phyloP scores from a whole-genome alignment of 768 basidiomycete genomes.

The Candolleomyces efflorescens region DNA sequence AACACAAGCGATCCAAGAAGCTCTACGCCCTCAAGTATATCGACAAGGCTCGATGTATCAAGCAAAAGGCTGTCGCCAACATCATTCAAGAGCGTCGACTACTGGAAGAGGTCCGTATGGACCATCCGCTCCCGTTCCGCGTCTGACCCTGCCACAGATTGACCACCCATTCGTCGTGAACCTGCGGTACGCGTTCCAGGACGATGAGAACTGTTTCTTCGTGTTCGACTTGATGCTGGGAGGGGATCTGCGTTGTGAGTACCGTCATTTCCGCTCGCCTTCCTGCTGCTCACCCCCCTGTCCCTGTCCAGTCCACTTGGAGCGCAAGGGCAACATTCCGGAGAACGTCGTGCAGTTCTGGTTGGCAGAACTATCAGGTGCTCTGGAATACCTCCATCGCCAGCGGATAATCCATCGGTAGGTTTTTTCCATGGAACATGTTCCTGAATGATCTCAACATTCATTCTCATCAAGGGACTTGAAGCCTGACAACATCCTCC shows the following conservation, averaged over 20 bases:
- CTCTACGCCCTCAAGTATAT: conserved; percentile 97
- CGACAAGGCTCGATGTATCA: conserved; percentile 89
- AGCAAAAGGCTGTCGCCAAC: conserved; percentile 88
- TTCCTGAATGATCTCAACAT: conserved; percentile 1
- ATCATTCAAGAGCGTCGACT: conserved; percentile 91
- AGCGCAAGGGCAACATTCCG: conserved; percentile 58
- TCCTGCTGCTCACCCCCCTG: conserved; percentile 2
- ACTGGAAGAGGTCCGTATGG: conserved; percentile 73
- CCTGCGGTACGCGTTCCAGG: conserved; percentile 93
- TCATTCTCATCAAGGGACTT: conserved; percentile 60
- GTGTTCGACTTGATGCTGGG: conserved; percentile 96
- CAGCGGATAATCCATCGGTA: conserved; percentile 95
- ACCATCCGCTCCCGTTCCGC: conserved; percentile 1
- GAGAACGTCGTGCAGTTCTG: conserved; percentile 83
- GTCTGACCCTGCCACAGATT: conserved; percentile 42
- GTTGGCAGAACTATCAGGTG: conserved; percentile 83
- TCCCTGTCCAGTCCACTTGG: conserved; percentile 67
- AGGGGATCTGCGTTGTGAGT: conserved; percentile 87
- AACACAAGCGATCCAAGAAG: conserved; percentile 90
- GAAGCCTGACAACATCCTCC: conserved; percentile 95
- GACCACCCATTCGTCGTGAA: conserved; percentile 90
- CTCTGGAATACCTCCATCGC: conserved; percentile 83
- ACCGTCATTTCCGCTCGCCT: not conserved
- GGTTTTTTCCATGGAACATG: conserved; percentile 19
- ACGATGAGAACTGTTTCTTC: conserved; percentile 97